phyloP scores from a whole-genome alignment of 1,284 basidiomycete species.

The Hortiboletus rubellus region DNA sequence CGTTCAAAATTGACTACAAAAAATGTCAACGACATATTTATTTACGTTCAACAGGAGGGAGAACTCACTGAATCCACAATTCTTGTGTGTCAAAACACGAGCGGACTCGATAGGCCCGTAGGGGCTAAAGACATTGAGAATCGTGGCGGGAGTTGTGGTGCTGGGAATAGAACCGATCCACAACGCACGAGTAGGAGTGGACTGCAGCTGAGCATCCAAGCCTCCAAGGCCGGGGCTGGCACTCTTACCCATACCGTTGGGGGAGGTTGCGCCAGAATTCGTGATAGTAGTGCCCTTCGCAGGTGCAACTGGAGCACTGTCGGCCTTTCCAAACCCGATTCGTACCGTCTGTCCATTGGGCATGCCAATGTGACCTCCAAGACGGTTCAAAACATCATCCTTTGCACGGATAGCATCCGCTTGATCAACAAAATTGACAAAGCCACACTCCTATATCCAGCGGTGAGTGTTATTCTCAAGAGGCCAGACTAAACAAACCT shows the following conservation, averaged over 20 bases:
- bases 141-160: constrained; percentile 88
- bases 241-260: constrained; percentile 54
- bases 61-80: constrained; percentile 86
- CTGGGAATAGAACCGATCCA: constrained; percentile 97
- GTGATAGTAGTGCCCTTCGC: constrained; percentile 68
- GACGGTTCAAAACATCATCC: constrained; percentile 93
- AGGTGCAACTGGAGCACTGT: constrained; percentile 87
- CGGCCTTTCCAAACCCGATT: constrained; percentile 97
- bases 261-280: constrained; percentile 63
- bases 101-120: constrained; percentile 98
- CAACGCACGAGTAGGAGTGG: constrained; percentile 87
- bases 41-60: not conserved
- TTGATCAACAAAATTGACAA: constrained; percentile 97
- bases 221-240: constrained; percentile 53
- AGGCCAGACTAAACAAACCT: constrained; percentile 54
- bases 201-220: constrained; percentile 80
- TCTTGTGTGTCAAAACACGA: constrained; percentile 94
- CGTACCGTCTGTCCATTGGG: constrained; percentile 92
- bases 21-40: constrained; percentile 6
- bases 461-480: constrained; percentile 8
- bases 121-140: constrained; percentile 91
- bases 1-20: constrained; percentile 90
- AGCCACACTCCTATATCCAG: constrained; percentile 83
- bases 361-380: constrained; percentile 92
- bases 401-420: constrained; percentile 93